Evolutionary conservation across 73 alveolate species (phyloP).

Genomic region (Stentor coeruleus): DNA sequence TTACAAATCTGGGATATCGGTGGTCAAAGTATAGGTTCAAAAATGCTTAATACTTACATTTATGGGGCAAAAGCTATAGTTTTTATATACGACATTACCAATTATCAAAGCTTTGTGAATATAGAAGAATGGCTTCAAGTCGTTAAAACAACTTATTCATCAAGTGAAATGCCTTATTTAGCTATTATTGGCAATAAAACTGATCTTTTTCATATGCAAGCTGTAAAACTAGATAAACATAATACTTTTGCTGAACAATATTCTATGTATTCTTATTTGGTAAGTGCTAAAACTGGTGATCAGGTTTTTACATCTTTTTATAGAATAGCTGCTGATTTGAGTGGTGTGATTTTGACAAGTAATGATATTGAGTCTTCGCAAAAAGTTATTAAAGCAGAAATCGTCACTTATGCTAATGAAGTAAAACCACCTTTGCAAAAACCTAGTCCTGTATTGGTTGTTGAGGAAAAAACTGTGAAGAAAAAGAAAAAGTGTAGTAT

Average conservation of each 20-base stretch:
- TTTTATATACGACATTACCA: constrained; percentile 55
- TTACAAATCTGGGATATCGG: constrained; percentile 65
- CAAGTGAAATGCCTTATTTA: constrained; percentile 44
- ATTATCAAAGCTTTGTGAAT: constrained; percentile 46
- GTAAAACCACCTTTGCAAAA: too few species aligned
- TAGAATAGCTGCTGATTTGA: constrained; percentile 81
- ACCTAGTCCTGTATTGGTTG: too few species aligned
- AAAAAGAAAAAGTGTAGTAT: not conserved
- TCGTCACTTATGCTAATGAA: constrained; percentile 24
- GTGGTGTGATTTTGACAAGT: constrained; percentile 48
- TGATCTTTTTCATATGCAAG: constrained; percentile 57
- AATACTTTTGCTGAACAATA: constrained; percentile 35
- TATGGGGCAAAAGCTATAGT: constrained; percentile 61
- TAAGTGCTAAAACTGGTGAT: constrained; percentile 79
- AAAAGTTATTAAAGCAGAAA: constrained; percentile 26
- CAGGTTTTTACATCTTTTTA: constrained; percentile 60
- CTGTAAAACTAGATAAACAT: constrained; percentile 46
- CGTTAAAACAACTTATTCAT: constrained; percentile 45
- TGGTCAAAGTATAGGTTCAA: constrained; percentile 50
- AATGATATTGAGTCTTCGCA: constrained; percentile 26
- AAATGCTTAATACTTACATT: constrained; percentile 57
- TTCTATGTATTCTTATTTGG: constrained; percentile 48
- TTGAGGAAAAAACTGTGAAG: not conserved
- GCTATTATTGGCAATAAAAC: constrained; percentile 56
- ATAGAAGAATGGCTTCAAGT: constrained; percentile 59